These are phyloP conservation scores for Conringia planisiliqua DNA, from an alignment of 345 rosid species.

Conservation along the genomic window DNA sequence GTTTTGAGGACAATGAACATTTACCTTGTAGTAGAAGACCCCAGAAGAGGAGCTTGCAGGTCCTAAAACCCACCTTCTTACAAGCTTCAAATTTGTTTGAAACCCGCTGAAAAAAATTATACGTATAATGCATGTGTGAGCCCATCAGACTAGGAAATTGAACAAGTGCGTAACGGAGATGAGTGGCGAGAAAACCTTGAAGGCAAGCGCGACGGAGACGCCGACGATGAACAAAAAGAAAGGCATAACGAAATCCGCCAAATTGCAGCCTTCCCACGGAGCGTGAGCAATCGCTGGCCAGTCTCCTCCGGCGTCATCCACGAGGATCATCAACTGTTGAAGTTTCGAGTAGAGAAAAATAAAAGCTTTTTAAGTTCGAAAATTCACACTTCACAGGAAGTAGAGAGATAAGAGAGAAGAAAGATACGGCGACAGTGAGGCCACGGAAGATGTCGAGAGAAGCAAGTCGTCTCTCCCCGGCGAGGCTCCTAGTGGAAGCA, in stretches of 20 bases:
- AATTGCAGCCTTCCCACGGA: constrained; percentile 87
- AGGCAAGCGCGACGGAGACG: constrained; percentile 79
- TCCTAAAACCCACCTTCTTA: constrained; percentile 58
- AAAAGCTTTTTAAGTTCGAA: not conserved
- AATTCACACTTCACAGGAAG: not conserved
- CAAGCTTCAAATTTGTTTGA: constrained; percentile 40
- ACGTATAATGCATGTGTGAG: not conserved
- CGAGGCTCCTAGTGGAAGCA: constrained; percentile 23
- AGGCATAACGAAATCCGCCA: constrained; percentile 96
- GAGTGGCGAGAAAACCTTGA: constrained; percentile 49
- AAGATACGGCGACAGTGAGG: constrained; percentile 74
- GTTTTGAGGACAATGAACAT: not conserved
- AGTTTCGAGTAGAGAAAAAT: not conserved
- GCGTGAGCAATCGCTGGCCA: constrained; percentile 87
- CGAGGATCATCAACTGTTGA: constrained; percentile 74
- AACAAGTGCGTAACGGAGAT: not conserved
- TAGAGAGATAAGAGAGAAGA: not conserved
- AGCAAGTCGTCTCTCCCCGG: constrained; percentile 46
- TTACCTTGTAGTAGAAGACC: constrained; percentile 85
- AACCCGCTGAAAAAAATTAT: constrained; percentile 44
- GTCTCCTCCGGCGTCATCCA: constrained; percentile 91
- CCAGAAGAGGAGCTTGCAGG: constrained; percentile 85
- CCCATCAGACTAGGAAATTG: not conserved
- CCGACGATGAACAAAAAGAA: constrained; percentile 92
- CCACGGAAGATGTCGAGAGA: constrained; percentile 91